Evolutionary conservation across 176 grass and related monocot genomes (phyloP).

Genomic region (Musa beccarii): DNA sequence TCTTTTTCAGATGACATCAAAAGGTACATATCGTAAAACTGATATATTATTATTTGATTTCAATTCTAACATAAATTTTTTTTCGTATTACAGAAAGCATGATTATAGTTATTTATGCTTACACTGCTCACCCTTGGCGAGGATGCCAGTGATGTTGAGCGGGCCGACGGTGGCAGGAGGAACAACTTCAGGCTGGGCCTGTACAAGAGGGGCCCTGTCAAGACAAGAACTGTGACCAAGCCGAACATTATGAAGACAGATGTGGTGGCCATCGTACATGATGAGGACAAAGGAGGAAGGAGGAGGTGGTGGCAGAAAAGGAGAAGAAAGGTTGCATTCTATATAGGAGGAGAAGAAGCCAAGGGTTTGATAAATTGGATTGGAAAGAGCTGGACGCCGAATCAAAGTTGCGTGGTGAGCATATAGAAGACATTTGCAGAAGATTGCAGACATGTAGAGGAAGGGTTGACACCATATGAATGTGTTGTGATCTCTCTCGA

Average conservation of each 20-base stretch:
- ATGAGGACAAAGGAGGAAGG: no score
- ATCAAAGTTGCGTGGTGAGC: no score
- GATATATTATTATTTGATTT: no score
- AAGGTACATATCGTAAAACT: no score
- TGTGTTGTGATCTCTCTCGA: no score
- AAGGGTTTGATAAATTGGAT: neutral
- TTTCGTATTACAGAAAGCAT: no score
- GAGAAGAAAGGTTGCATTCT: neutral
- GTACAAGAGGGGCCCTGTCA: slow-evolving; percentile 9
- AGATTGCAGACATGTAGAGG: no score
- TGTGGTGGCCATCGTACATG: neutral
- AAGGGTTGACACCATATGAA: no score
- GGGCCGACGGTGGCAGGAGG: slow-evolving; percentile 1
- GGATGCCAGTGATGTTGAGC: slow-evolving; percentile 66
- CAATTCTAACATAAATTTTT: no score
- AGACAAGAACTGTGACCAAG: slow-evolving; percentile 8
- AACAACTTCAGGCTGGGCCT: slow-evolving; percentile 20
- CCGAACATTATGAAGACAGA: neutral
- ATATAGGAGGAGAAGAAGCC: neutral
- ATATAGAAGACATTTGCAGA: no score
- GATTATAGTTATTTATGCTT: no score
- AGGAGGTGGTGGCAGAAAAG: neutral
- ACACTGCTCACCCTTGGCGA: slow-evolving; percentile 48
- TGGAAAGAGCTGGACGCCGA: neutral
- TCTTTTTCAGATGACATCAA: no score